Percentiles rank a stretch among this genome's conserved stretches.
phyloP scores from a whole-genome alignment of 169 alveolate species.

The Cryptosporidium canis region DNA sequence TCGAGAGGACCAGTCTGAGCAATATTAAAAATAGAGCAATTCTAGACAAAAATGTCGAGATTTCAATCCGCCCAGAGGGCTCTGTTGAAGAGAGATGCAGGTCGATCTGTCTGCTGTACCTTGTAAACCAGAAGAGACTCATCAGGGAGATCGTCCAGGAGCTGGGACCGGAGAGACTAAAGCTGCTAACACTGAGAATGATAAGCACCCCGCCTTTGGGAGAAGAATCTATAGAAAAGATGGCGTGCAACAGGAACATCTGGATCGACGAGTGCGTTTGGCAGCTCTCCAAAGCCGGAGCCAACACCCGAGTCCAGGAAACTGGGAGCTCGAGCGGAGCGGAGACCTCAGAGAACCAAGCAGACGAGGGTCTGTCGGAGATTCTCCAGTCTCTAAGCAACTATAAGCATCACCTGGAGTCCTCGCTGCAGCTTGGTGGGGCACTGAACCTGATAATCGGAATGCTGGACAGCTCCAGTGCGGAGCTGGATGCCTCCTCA shows the following conservation, averaged over 20 bases:
- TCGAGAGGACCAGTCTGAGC: neutral
- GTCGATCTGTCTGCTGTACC: conserved; percentile 19
- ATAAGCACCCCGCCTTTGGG: conserved; percentile 46
- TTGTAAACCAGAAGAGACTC: conserved; percentile 24
- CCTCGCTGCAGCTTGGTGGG: conserved; percentile 20
- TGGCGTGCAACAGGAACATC: conserved; percentile 14
- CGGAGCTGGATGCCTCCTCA: neutral
- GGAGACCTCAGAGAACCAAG: no score
- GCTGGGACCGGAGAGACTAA: neutral
- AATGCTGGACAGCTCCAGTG: neutral
- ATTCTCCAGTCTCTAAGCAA: neutral
- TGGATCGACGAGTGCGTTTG: conserved; percentile 60
- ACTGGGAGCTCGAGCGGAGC: no score
- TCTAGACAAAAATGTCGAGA: conserved; percentile 10
- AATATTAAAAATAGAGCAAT: conserved; percentile 1
- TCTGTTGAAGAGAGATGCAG: neutral
- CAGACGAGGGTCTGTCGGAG: neutral
- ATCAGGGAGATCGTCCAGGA: neutral
- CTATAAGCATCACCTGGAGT: conserved; percentile 9
- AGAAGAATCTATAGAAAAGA: neutral
- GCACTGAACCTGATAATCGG: neutral
- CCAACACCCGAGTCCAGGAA: no score
- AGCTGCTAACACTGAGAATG: neutral
- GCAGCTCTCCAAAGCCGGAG: conserved; percentile 11
- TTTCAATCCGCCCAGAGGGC: neutral